phyloP scores from a whole-genome alignment of 805 yeast species.

The Maudiozyma saulgeensis region DNA sequence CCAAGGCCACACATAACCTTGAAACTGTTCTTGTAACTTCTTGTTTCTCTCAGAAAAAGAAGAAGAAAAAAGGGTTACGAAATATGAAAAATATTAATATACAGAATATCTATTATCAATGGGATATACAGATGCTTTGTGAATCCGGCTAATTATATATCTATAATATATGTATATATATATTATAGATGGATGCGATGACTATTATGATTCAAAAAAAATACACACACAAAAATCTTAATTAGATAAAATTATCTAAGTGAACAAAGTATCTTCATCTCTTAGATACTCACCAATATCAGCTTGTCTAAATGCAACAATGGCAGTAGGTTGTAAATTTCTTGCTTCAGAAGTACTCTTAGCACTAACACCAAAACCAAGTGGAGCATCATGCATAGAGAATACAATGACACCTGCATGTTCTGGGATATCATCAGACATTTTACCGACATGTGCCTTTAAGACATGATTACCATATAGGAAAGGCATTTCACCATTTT shows the following conservation, averaged over 20 bases:
- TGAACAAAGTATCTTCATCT: conserved; percentile 93
- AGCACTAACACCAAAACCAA: conserved; percentile 93
- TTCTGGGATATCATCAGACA: conserved; percentile 96
- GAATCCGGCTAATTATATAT: not conserved
- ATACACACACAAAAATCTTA: not conserved
- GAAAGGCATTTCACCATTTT: conserved; percentile 97
- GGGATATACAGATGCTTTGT: not conserved
- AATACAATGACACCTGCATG: conserved; percentile 91
- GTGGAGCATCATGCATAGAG: conserved; percentile 85
- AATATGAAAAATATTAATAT: not conserved
- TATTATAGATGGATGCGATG: not conserved
- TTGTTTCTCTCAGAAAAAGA: not conserved
- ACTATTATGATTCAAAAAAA: not conserved
- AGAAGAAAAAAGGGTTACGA: not conserved
- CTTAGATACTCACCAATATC: conserved; percentile 97
- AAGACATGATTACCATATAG: conserved; percentile 92
- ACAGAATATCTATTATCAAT: not conserved
- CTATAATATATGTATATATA: not conserved
- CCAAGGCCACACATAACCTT: no score
- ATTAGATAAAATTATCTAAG: conserved; percentile 34
- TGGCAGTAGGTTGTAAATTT: conserved; percentile 83
- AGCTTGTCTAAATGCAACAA: conserved; percentile 92
- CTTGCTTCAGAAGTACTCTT: conserved; percentile 84
- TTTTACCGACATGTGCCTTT: conserved; percentile 92
- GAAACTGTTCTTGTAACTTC: no score